Evolutionary conservation across 2,329 filamentous ascomycete genomes (phyloP), one percentile per base, ranked within the genome.

Genomic region (Laburnicola sp.): DNA sequence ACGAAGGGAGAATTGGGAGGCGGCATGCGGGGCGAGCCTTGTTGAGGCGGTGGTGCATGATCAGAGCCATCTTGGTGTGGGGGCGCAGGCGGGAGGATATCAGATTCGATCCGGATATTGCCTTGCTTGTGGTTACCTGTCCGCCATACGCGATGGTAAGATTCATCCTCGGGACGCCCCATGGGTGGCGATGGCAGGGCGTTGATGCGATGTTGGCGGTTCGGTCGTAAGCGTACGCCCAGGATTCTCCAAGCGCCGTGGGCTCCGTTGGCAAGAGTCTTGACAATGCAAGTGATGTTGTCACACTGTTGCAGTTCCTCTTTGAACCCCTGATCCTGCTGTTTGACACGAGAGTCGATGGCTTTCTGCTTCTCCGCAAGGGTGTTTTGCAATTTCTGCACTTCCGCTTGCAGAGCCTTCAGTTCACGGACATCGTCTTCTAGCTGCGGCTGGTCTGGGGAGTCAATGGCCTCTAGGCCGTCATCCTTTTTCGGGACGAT

Each of bases 241-340:
- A 69, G 54, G 22, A 70, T 48, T 34, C 54, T 60, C 60, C 66
- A 70, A 39, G 66, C 68, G 42, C 67, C 64, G 50, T 72, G 65
- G 21, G 70, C 71, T 56, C 70, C 70, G 41, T 66, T 50, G n/a
- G 63, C 63, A 37, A 74, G 63, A 21, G 73, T 69, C 51, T 74
- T 72, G 42, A 77, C 54, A 39, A 76, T 66, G 54, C 76, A 79
- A 21, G 69, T 60, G 43, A 79, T 56, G 50, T 70, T 71, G 51
- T 77, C 71, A 55, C 77, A 79, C 40, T 75, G 62, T 49, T 69
- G 60, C 9, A 78, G 56, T 16, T 77, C 70, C 32, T 75, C 65
- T 16, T 65, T 66, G 8, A 78, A 63, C n/a, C 58, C 58, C 10
- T 66, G 56, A 8, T 58, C 57, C 36, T 72, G 61, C 30, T 71